Base-by-base conservation (phyloP, 768 basidiomycete species). In the Austroboletus festivus region DNA sequence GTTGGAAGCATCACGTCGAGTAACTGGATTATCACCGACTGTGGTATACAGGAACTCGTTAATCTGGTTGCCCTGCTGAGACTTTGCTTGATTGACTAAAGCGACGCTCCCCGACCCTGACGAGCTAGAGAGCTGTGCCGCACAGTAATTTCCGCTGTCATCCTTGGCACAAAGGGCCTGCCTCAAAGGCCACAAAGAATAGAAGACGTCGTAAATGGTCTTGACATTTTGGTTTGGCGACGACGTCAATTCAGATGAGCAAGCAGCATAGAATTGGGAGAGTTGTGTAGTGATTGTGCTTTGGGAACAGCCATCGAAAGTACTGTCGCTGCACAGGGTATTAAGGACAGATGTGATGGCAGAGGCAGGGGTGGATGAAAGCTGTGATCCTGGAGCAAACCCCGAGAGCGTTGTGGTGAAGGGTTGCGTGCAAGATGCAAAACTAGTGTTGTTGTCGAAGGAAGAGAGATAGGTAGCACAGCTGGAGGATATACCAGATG, bases 151-250 rank as follows among this genome's bases (percentile, higher is more conserved):
- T 26, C 81, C 84, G 40, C 59, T 71, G 59, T 83, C 81, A 59
- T 87, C 81, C 76, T 89, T 88, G 39, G 85, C 56, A 71, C 94
- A 97, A 24, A 90, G 62, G 22, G 92, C 84, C 6, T 64, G 55
- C 52, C 70, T 71, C 62, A 95, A 63, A 8, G 93, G 92, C 11
- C 63, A 52, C 38, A 94, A 54, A 50, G 76, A 54, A 72, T 91
- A 99, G 23, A 97, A 71, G 24, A 82, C 71, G 63, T 97, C 94
- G 71, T 98, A 99, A 2, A 79, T 68, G 22, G 68, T 57, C 64
- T 80, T 64, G 39, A 96, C 86, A 21, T 73, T 63, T 1, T 38
- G 1, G 53, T 77, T 78, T 40, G 70, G 61, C 41, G 47, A 60
- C 10, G 76, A 69, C 3, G 80, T 81, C 56, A 99, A 71, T 71